Percentiles rank a stretch among this genome's conserved stretches.
Evolutionary conservation across 306 rosid genomes (phyloP).

Genomic region (Neltuma alba): DNA sequence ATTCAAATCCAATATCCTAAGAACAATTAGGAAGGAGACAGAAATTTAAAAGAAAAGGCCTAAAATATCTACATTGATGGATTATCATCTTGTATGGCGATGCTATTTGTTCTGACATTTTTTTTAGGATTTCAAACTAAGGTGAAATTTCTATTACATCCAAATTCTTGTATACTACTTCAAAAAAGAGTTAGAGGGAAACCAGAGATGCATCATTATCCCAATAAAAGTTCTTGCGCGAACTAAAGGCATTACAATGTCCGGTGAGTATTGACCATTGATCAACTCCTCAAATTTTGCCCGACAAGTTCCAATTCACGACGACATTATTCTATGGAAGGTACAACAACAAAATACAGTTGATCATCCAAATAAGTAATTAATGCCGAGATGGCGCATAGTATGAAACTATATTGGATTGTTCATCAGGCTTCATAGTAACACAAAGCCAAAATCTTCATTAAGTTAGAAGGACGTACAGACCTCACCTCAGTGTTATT

Average conservation of each 20-base stretch:
- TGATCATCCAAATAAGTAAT: background rate
- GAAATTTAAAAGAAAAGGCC: background rate
- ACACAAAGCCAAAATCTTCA: background rate
- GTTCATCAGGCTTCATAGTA: background rate
- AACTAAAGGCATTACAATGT: background rate
- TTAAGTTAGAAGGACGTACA: conserved; percentile 25
- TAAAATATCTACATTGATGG: background rate
- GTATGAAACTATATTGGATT: background rate
- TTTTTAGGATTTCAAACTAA: background rate
- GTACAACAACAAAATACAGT: background rate
- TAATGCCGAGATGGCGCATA: background rate
- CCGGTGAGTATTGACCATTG: background rate
- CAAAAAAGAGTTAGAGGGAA: background rate
- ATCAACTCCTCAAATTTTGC: background rate
- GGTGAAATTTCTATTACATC: background rate
- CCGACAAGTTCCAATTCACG: background rate
- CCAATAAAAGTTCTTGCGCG: background rate
- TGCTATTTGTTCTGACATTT: background rate
- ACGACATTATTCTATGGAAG: background rate
- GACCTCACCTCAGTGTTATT: conserved; percentile 70
- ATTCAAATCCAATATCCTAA: background rate
- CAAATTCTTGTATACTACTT: background rate
- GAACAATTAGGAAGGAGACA: background rate
- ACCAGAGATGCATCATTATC: background rate
- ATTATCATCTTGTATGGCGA: background rate